phyloP scores from a whole-genome alignment of 805 yeast genomes.

The Ogataea methanolica region DNA sequence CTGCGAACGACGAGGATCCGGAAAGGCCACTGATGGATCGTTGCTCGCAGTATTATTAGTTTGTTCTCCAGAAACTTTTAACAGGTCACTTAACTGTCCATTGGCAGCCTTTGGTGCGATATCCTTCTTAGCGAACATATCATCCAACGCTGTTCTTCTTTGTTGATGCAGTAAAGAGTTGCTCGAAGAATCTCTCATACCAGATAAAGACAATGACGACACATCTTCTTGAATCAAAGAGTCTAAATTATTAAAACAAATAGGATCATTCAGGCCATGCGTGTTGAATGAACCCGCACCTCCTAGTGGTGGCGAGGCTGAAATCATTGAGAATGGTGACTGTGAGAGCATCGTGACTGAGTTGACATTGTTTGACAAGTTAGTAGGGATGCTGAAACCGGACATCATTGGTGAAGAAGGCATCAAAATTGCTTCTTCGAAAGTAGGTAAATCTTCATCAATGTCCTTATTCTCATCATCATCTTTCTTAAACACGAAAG shows the following conservation, averaged over 20 bases:
- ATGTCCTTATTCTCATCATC: slow-evolving; percentile 6
- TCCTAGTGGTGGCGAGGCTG: slow-evolving; percentile 12
- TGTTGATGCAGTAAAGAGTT: background rate
- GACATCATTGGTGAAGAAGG: slow-evolving; percentile 43
- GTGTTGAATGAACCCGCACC: background rate
- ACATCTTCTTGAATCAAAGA: slow-evolving; percentile 15
- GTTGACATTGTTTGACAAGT: slow-evolving; percentile 29
- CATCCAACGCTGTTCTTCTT: background rate
- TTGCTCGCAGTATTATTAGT: no score
- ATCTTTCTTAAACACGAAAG: slow-evolving; percentile 7
- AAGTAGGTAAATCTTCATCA: slow-evolving; percentile 44
- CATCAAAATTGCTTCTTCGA: slow-evolving; percentile 56
- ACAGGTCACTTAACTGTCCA: background rate
- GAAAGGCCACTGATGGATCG: no score
- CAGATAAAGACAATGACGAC: background rate
- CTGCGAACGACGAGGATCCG: background rate
- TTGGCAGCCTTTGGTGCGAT: background rate
- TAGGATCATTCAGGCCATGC: slow-evolving; percentile 4
- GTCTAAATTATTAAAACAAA: slow-evolving; percentile 20
- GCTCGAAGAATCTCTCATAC: background rate
- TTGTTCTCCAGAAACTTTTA: background rate
- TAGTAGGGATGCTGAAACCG: slow-evolving; percentile 30
- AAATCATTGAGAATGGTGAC: slow-evolving; percentile 33
- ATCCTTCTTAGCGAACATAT: background rate
- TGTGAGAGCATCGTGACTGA: slow-evolving; percentile 30